Evolutionary conservation across 495 filamentous ascomycete genomes (phyloP).

Genomic region (Penicillium salamii): DNA sequence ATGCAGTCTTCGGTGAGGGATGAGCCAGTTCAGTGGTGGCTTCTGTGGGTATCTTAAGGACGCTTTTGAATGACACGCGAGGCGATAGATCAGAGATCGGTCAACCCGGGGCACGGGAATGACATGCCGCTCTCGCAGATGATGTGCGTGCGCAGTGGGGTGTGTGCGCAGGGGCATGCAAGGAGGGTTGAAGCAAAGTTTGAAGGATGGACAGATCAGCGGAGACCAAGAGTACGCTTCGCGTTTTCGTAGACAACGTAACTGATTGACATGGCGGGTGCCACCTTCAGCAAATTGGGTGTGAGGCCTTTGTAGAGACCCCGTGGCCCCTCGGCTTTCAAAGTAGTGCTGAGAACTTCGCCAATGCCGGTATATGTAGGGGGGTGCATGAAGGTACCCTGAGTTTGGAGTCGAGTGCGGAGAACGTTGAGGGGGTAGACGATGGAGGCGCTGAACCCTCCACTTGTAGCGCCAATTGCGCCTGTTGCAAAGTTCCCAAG

Average conservation of each 20-base stretch:
- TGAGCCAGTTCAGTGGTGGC: not conserved
- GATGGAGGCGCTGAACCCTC: constrained; percentile 86
- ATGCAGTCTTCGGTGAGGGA: constrained; percentile 1
- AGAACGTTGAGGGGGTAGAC: constrained; percentile 97
- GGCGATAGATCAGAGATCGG: not conserved
- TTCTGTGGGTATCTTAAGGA: constrained; percentile 2
- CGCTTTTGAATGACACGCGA: constrained; percentile 2
- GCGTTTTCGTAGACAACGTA: constrained; percentile 98
- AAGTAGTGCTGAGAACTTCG: constrained; percentile 80
- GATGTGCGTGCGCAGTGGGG: not conserved
- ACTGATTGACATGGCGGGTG: constrained; percentile 93
- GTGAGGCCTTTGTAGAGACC: constrained; percentile 95
- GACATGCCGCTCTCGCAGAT: not conserved
- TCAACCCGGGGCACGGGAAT: not conserved
- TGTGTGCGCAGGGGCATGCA: not conserved
- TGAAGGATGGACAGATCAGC: constrained; percentile 34
- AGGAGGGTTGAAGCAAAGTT: not conserved
- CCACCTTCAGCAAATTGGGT: constrained; percentile 94
- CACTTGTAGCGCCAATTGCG: constrained; percentile 81
- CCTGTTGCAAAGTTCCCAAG: constrained; percentile 77
- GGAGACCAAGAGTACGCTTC: constrained; percentile 73
- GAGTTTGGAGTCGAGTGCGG: constrained; percentile 88
- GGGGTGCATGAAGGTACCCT: constrained; percentile 89
- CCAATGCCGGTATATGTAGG: constrained; percentile 83
- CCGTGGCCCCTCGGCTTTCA: constrained; percentile 76